phyloP scores from a whole-genome alignment of 1,139 yeast species.

The Taphrina wiesneri region DNA sequence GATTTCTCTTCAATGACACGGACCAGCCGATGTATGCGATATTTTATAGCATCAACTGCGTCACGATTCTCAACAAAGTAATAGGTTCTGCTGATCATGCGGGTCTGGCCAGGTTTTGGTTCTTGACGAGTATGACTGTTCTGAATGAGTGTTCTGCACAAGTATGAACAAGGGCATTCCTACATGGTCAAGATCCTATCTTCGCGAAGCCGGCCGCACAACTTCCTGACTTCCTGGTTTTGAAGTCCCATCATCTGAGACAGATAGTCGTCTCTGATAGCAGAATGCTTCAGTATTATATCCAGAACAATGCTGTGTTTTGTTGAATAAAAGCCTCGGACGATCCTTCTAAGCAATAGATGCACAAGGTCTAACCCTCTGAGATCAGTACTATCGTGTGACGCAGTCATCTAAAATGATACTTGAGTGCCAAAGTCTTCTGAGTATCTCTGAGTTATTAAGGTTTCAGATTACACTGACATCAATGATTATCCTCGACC shows the following conservation, averaged over 20 bases:
- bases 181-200: constrained; percentile 59
- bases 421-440: too few relatives aligned
- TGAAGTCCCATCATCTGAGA: constrained; percentile 28
- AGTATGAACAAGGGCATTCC: constrained; percentile 3
- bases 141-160: neutral
- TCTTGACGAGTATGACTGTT: constrained; percentile 46
- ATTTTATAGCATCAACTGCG: constrained; percentile 91
- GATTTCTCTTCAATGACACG: constrained; percentile 76
- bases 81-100: constrained; percentile 73
- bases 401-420: neutral
- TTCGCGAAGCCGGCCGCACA: constrained; percentile 77
- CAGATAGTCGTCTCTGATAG: constrained; percentile 42
- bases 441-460: too few relatives aligned
- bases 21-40: constrained; percentile 91
- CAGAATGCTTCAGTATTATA: constrained; percentile 86
- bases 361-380: constrained; percentile 47
- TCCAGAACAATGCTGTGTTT: constrained; percentile 84
- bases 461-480: too few relatives aligned
- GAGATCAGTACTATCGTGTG: neutral
- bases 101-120: constrained; percentile 74
- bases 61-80: constrained; percentile 87
- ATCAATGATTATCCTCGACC: too few relatives aligned
- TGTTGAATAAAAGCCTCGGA: constrained; percentile 82
- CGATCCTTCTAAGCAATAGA: constrained; percentile 58
- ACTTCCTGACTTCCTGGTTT: constrained; percentile 78